Evolutionary conservation across 768 basidiomycete genomes (phyloP).

Genomic region (Lentinula aciculospora): DNA sequence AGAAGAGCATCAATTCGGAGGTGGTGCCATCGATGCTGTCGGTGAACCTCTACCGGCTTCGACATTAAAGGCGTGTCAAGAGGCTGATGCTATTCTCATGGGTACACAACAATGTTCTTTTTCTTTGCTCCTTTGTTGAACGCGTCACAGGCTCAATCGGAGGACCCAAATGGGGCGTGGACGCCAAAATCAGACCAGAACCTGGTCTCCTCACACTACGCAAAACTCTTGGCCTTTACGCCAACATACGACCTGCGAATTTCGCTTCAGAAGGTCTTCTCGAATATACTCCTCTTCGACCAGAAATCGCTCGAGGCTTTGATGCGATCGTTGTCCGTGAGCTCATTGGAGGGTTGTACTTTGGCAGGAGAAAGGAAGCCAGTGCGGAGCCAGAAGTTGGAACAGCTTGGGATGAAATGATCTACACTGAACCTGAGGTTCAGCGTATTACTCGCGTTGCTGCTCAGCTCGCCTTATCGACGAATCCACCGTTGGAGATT

Average conservation of each 20-base stretch:
- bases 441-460: slow-evolving; percentile 95
- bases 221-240: slow-evolving; percentile 92
- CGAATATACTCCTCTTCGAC: slow-evolving; percentile 82
- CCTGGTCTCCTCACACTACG: slow-evolving; percentile 83
- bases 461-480: slow-evolving; percentile 80
- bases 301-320: slow-evolving; percentile 74
- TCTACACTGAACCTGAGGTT: slow-evolving; percentile 88
- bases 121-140: slow-evolving; percentile 6
- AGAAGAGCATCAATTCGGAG: slow-evolving; percentile 79
- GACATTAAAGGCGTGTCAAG: slow-evolving; percentile 84
- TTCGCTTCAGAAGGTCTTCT: slow-evolving; percentile 91
- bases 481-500: slow-evolving; percentile 80
- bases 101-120: slow-evolving; percentile 41
- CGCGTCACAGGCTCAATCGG: slow-evolving; percentile 79
- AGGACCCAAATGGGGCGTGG: slow-evolving; percentile 98
- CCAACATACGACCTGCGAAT: slow-evolving; percentile 95
- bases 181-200: slow-evolving; percentile 86
- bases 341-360: slow-evolving; percentile 95
- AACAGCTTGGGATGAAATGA: slow-evolving; percentile 87
- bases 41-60: slow-evolving; percentile 83
- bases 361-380: slow-evolving; percentile 88
- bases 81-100: slow-evolving; percentile 94
- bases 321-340: slow-evolving; percentile 95
- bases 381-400: slow-evolving; percentile 58
- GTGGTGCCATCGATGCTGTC: slow-evolving; percentile 83